Base-by-base conservation (phyloP, 177 flowering plant species). In the Vitis hybrid region DNA sequence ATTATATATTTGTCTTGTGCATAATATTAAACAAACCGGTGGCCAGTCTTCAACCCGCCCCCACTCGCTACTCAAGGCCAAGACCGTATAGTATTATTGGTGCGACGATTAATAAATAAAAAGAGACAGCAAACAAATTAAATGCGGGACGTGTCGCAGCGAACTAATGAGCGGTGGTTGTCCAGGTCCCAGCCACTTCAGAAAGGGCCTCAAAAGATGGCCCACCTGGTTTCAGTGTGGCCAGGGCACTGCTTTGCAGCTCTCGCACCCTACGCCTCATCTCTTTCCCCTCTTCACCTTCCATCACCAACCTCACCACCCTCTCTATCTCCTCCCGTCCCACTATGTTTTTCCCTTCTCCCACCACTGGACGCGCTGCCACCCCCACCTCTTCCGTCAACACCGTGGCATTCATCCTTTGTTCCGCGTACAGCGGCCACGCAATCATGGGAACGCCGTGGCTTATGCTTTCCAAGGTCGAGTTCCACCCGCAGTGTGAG, bases 271-370 rank as follows among this genome's bases (percentile, higher is more conserved):
- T 77, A 0, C 49, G 9, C 68, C 83, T 77, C 54, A 84, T 32
- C 0, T 2, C 71, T 63, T 69, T 72, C 13, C 82, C 81, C 64
- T 75, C 77, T 59, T 81, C 82, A 1, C 80, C 78, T 61, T 74
- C 78, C 80, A 85, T 75, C 26, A 79, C 70, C 69, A 51, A 12
- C 73, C 81, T 77, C 57, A 85, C 84, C 56, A 74, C 76, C 64
- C 72, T 81, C 60, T 63, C 78, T 11, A 83, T 62, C 83, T 81
- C 81, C 40, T 69, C 75, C 56, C 84, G 21, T 6, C 59, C 74
- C 34, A 81, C 66, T 4, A 72, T 56, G 0, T 19, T 63, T 1
- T 67, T 30, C 30, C 62, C 68, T 0, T 13, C 14, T 18, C 8
- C 69, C 19, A 0, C 62, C 62, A 2, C 54, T 48, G 76, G 62